Base-by-base conservation (phyloP, 2,329 filamentous ascomycete genomes). In the Ascochyta koolunga region DNA sequence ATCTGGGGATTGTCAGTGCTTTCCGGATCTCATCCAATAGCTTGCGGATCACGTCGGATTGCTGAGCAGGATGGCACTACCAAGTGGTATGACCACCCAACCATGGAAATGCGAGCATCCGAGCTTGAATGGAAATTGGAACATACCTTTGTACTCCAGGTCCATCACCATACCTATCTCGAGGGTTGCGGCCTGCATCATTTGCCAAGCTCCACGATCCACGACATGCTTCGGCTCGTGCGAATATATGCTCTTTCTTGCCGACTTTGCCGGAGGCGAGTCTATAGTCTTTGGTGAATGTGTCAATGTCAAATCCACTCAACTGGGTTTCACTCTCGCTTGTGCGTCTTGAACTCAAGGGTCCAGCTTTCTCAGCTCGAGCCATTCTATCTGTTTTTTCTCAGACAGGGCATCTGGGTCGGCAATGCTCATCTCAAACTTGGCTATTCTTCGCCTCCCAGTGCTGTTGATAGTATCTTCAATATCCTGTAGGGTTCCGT, bases 401-500 rank as follows among this genome's bases (percentile, higher is more conserved):
- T 51, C n/a, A n/a, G 69, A 67, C 1, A 77, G 55, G 0, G 67
- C 58, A 2, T 66, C 67, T 15, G 74, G 71, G 42, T 76, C 70
- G 2, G 79, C 76, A 29, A 90, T 77, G 44, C 83, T 86, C 78
- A 96, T 85, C 53, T 86, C 83, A 41, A 96, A 79, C 56, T 88
- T 87, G 6, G 89, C 90, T 29, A 98, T 86, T 22, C 85, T 89
- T 67, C 93, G 91, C 56, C 86, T 89, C n/a, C 90, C 91, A 52
- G 89, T 87, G 25, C 86, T 82, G 62, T 91, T 93, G 47, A 96
- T 77, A 11, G 84, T 80, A 48, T 86, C 84, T 27, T 87, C 83
- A 39, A 93, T 75, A 44, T 86, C 82, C 33, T 83, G 81, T 39
- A 95, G 76, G 1, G 82, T 85, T 68, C 80, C 56, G 76, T 77